Percentiles rank a stretch among this genome's conserved stretches.
Conservation (phyloP, 345 rosid genomes). For the Gossypium thurberi region DNA sequence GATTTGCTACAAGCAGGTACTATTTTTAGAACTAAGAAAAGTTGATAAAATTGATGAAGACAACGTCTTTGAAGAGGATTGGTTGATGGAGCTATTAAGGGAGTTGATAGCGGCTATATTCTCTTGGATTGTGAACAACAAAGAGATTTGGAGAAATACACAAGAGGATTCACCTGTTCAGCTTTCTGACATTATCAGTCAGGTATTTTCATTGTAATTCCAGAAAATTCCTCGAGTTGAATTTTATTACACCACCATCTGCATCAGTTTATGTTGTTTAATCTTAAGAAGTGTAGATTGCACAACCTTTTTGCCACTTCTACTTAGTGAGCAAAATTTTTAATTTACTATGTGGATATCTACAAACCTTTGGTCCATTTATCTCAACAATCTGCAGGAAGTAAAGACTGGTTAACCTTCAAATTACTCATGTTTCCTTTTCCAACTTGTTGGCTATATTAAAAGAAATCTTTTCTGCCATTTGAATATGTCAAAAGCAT, state of each 20-base stretch:
- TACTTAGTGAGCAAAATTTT: not conserved
- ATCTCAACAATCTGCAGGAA: not conserved
- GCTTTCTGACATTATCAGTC: slow-evolving; percentile 22
- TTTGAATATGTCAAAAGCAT: not conserved
- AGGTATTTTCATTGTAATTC: slow-evolving; percentile 19
- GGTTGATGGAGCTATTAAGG: slow-evolving; percentile 42
- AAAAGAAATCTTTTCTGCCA: not conserved
- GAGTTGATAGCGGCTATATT: slow-evolving; percentile 43
- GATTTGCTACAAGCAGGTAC: slow-evolving; percentile 31
- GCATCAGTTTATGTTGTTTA: not conserved
- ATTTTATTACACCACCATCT: not conserved
- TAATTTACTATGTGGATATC: not conserved
- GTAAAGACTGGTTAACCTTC: not conserved
- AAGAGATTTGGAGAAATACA: slow-evolving; percentile 25
- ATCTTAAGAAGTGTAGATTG: not conserved
- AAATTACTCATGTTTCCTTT: not conserved
- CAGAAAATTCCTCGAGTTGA: not conserved
- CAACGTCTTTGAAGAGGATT: slow-evolving; percentile 31
- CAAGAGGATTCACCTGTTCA: slow-evolving; percentile 12
- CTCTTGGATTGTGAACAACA: slow-evolving; percentile 33
- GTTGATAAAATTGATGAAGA: slow-evolving; percentile 34
- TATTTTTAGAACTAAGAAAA: slow-evolving; percentile 49
- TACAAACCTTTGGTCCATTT: not conserved
- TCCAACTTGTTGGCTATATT: not conserved
- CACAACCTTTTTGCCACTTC: not conserved